Conservation (phyloP, 2,329 filamentous ascomycete genomes). For the Xylaria sp. region DNA sequence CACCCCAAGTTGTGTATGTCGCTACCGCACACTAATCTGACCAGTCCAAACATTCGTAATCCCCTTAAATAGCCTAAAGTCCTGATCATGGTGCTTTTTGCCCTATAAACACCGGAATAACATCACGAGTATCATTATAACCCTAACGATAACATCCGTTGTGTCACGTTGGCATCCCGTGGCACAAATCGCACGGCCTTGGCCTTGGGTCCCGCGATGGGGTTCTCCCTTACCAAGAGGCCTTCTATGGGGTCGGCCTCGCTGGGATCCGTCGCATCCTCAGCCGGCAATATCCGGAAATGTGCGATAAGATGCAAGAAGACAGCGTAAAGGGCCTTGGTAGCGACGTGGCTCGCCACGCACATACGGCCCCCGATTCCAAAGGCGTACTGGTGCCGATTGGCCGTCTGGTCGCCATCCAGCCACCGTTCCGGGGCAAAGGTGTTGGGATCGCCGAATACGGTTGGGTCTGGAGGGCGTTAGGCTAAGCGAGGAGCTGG, state of each 20-base stretch:
- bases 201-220: constrained; percentile 23
- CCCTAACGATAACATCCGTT: constrained; percentile 16
- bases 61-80: too few species aligned
- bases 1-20: too few species aligned
- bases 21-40: too few species aligned
- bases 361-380: constrained; percentile 59
- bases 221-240: constrained; percentile 22
- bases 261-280: constrained; percentile 16
- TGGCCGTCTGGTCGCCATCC: constrained; percentile 34
- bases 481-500: neutral
- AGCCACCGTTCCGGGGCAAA: constrained; percentile 56
- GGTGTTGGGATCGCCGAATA: constrained; percentile 66
- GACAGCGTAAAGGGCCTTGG: constrained; percentile 55
- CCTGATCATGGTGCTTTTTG: too few species aligned
- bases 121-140: too few species aligned
- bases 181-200: constrained; percentile 23
- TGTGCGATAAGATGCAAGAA: constrained; percentile 54
- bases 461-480: constrained; percentile 48
- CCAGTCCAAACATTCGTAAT: too few species aligned
- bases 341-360: constrained; percentile 55
- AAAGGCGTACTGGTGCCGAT: constrained; percentile 55
- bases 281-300: constrained; percentile 47
- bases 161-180: constrained; percentile 14
- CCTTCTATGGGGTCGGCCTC: constrained; percentile 31
- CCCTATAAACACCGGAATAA: too few species aligned